phyloP scores from a whole-genome alignment of 805 yeast genomes.

The Starmerella kuoi region DNA sequence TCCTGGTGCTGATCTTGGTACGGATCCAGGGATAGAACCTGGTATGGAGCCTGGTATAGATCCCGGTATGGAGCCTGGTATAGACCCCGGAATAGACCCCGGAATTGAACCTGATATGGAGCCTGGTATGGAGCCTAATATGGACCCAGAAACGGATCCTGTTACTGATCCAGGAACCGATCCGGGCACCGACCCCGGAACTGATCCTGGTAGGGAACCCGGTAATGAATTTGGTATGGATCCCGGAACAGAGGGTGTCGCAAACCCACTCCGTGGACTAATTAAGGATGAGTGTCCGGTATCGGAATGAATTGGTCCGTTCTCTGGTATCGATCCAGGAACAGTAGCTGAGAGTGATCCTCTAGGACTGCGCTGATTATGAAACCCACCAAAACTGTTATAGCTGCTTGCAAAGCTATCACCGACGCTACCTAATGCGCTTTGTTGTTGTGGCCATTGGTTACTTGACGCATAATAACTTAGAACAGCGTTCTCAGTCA shows the following conservation, averaged over 20 bases:
- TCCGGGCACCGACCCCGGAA: conserved; percentile 8
- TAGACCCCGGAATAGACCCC: conserved; percentile 3
- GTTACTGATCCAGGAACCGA: conserved; percentile 6
- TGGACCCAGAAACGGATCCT: conserved; percentile 6
- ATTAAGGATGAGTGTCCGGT: background rate
- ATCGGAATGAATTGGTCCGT: background rate
- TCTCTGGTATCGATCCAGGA: background rate
- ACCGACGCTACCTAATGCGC: background rate
- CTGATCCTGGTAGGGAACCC: conserved; percentile 11
- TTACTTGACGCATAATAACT: conserved; percentile 18
- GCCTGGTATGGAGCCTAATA: conserved; percentile 7
- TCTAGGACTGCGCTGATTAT: background rate
- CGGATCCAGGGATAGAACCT: conserved; percentile 7
- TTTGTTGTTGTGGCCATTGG: conserved; percentile 13
- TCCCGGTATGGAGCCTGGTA: conserved; percentile 3
- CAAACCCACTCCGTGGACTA: background rate
- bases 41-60: conserved; percentile 6
- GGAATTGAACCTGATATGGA: conserved; percentile 3
- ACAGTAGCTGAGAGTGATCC: background rate
- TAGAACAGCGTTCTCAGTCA: conserved; percentile 11
- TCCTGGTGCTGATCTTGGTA: conserved; percentile 10
- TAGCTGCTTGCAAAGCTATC: background rate
- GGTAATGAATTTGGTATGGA: conserved; percentile 6
- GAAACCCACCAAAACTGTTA: background rate
- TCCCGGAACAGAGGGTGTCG: background rate